phyloP scores from a whole-genome alignment of 225 moss, liverwort and hornwort species.

The Ulota crispa region DNA sequence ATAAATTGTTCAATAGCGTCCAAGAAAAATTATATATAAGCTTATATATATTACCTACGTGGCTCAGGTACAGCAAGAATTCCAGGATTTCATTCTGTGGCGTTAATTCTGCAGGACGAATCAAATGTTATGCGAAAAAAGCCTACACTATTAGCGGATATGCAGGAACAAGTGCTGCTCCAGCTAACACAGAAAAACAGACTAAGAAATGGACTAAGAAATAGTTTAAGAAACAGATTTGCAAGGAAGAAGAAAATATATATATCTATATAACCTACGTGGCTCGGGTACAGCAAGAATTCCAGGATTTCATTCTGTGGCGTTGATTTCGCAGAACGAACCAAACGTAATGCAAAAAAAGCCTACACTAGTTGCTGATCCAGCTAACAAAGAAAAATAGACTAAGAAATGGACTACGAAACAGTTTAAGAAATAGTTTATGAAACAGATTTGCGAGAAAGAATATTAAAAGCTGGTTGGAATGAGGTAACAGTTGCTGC shows the following conservation, averaged over 20 bases:
- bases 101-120: not conserved
- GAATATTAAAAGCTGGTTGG: not conserved
- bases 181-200: not conserved
- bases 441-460: not conserved
- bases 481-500: constrained; percentile 9
- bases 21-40: not conserved
- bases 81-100: not conserved
- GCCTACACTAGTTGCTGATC: not conserved
- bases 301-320: not conserved
- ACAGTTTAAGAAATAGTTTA: not conserved
- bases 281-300: not conserved
- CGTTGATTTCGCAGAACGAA: not conserved
- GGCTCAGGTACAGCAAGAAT: not conserved
- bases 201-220: too few relatives aligned
- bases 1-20: not conserved
- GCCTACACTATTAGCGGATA: not conserved
- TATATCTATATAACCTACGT: not conserved
- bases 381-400: too few relatives aligned
- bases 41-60: not conserved
- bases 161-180: constrained; percentile 4
- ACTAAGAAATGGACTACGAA: too few relatives aligned
- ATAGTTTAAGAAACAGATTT: not conserved
- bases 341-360: not conserved
- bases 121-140: not conserved
- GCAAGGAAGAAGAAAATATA: not conserved